Base-by-base conservation (phyloP, 2,329 filamentous ascomycete genomes). In the Sporothrix schenckii region DNA sequence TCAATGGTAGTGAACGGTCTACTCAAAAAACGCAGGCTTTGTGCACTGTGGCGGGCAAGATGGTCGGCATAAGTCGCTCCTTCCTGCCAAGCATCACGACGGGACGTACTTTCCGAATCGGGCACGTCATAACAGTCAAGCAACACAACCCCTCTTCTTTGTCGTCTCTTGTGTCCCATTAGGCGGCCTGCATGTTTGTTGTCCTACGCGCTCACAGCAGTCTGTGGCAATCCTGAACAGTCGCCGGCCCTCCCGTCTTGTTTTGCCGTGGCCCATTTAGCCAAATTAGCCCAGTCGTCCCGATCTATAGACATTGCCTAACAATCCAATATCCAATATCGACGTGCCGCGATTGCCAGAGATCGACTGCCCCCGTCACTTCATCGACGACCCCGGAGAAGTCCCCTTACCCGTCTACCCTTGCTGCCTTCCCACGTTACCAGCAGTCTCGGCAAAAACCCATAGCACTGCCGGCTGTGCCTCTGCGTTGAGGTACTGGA, bases 111-210 rank as follows among this genome's bases (percentile, higher is more conserved):
- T 50, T 50, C 49, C 49, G 5, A n/a, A 50, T 50, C 49, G 49
- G 49, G 49, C 9, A 50, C 49, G 34, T 34, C 34, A 16, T 21
- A 7, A 16, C 11, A 1, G 19, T 21, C 49, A n/a, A n/a, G 19
- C 49, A 21, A 21, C 49, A 50, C 49, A 7, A 9, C 49, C 49
- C 19, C 52, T 30, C 52, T 30, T 54, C 50, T 10, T 10, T 39
- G 16, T n/a, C 47, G 4, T 44, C n/a, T 47, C 39, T 6, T 24
- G 19, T 63, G 34, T 44, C 39, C 41, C 58, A 63, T 27, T 19
- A 63, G 58, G 58, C 58, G 5, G 58, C 39, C 58, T 47, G 58
- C 58, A 27, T 63, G 27, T 6, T 7, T 13, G n/a, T 34, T 63
- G 58, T 63, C 39, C 58, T 63, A 47, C 58, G 5, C n/a, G 39